Evolutionary conservation across 371 early-diverging fungal genomes (phyloP).

Genomic region (Mucor saturninus): DNA sequence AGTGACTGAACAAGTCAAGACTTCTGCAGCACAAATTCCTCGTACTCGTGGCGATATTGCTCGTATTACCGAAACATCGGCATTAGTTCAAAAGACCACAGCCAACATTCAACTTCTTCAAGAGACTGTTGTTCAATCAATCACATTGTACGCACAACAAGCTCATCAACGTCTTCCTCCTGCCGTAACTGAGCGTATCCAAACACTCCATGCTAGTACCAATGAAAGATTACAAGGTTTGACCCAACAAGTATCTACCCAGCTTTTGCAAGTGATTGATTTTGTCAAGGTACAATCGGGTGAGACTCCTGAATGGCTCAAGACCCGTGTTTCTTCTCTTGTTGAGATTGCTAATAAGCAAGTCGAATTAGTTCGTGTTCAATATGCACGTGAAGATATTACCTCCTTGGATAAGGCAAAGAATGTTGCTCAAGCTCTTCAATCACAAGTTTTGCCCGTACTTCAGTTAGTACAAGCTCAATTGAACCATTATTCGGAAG

Average conservation of each 20-base stretch:
- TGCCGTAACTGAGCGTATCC: conserved; percentile 33
- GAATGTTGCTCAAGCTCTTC: conserved; percentile 56
- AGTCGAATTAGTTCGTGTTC: conserved; percentile 50
- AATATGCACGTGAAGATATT: conserved; percentile 55
- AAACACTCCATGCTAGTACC: conserved; percentile 26
- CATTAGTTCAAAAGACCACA: conserved; percentile 34
- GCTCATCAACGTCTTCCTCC: conserved; percentile 40
- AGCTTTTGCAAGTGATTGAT: conserved; percentile 28
- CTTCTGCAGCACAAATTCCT: conserved; percentile 31
- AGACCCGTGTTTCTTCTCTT: conserved; percentile 53
- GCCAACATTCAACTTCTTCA: conserved; percentile 43
- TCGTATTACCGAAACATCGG: conserved; percentile 36
- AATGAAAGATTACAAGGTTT: conserved; percentile 24
- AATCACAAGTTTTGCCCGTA: conserved; percentile 63
- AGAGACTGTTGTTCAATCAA: conserved; percentile 31
- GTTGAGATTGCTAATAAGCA: conserved; percentile 58
- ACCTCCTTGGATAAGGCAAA: conserved; percentile 60
- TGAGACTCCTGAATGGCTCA: conserved; percentile 55
- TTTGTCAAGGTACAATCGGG: conserved; percentile 54
- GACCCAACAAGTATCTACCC: conserved; percentile 38
- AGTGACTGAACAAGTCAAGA: conserved; percentile 36
- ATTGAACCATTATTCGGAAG: conserved; percentile 39
- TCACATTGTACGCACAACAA: conserved; percentile 38
- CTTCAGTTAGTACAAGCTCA: conserved; percentile 56
- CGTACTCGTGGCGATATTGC: conserved; percentile 42